Base-by-base conservation (phyloP, 495 filamentous ascomycete species). In the Aeminium ludgeri region DNA sequence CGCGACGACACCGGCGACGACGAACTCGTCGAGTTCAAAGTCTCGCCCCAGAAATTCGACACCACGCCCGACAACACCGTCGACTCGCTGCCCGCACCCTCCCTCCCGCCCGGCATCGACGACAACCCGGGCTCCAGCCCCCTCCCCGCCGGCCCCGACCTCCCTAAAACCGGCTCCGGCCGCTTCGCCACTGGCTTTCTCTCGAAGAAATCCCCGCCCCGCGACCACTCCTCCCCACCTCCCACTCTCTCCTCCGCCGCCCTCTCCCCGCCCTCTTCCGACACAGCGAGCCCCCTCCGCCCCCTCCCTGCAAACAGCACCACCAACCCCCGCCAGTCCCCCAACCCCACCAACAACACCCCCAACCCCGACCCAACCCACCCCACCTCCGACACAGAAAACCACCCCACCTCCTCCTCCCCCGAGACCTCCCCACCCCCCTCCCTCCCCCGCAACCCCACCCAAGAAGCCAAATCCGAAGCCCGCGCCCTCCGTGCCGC, bases 181-280 rank as follows among this genome's bases (percentile, higher is more conserved):
- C 71, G 89, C 27, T 94, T 97, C 66, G 82, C 93, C 54, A 68
- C 86, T 25, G 89, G 89, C 19, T 94, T 92, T 57, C 64, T 96
- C 38, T 76, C 80, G 15, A 92, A 92, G 64, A 76, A 48, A 59
- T 1, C 63, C 69, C 41, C 74, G 71, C 43, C 83, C 82, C 23
- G 78, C 80, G 4, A 58, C 70, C 19, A 65, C 78, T 17, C 78
- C 77, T 6, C 72, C 73, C 37, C 45, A 10, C 53, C 50, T 2
- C 51, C 55, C 6, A 50, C 49, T 7, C 41, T 53, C 10, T 37
- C 28, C 20, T 29, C 39, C 40, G 25, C 46, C 17, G 34, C 18
- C 29, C 13, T 43, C 27, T 70, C 69, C 43, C 69, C 74, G 2
- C 71, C 70, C 7, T 69, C 74, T 44, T 73, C 69, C 30, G 75